Evolutionary conservation across 2,329 filamentous ascomycete species (phyloP).

Genomic region (Arthroderma sp.): DNA sequence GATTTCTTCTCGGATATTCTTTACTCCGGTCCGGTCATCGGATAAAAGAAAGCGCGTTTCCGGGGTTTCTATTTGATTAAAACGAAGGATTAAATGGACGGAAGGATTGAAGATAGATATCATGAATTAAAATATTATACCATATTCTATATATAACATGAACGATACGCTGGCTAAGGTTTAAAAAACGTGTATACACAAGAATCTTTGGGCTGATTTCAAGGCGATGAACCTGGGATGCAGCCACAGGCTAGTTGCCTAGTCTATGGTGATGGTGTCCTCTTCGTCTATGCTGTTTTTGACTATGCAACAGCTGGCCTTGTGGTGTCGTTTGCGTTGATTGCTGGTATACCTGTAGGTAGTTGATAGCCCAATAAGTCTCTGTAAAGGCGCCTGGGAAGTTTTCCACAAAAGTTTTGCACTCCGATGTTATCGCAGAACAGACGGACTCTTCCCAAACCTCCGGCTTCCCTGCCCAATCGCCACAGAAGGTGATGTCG

Average conservation of each 20-base stretch:
- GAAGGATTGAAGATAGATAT: no score
- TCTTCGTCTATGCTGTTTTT: not conserved
- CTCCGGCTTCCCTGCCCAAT: conserved; percentile 38
- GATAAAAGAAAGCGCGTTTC: not conserved
- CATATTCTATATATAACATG: no score
- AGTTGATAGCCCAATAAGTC: conserved; percentile 14
- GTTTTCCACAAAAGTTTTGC: conserved; percentile 13
- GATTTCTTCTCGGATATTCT: no score
- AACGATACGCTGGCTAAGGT: no score
- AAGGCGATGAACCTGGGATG: no score
- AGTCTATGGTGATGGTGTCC: not conserved
- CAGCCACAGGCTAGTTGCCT: no score
- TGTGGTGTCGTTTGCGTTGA: not conserved
- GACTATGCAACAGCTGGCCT: not conserved
- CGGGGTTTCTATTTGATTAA: no score
- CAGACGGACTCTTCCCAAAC: conserved; percentile 10
- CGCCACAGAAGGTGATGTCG: conserved; percentile 44
- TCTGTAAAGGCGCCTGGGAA: conserved; percentile 11
- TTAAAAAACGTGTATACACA: no score
- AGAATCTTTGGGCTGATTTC: no score
- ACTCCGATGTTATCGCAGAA: conserved; percentile 8
- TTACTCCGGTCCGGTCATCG: no score
- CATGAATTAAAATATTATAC: no score
- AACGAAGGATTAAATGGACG: no score
- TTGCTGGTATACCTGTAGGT: conserved; percentile 12